Evolutionary conservation across 208 protist species (phyloP).

Genomic region (Trypanosoma vivax): DNA sequence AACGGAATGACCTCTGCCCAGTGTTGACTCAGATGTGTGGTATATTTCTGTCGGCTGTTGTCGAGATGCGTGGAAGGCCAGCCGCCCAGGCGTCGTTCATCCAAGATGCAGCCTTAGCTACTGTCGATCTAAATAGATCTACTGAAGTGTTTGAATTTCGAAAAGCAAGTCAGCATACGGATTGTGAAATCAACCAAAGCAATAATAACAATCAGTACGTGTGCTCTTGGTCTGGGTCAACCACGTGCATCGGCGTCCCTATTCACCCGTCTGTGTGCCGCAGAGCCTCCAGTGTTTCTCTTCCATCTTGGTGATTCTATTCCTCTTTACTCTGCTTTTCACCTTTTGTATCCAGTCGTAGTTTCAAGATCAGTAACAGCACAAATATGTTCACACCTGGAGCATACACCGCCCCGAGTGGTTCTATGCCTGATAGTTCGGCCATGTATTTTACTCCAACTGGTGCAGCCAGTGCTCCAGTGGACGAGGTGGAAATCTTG

Average conservation of each 20-base stretch:
- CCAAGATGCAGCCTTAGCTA: neutral
- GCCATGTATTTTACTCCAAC: neutral
- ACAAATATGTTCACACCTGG: conserved; percentile 8
- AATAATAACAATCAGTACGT: too few species aligned
- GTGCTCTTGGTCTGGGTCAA: too few species aligned
- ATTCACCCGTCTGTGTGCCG: too few species aligned
- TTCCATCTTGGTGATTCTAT: too few species aligned
- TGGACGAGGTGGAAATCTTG: conserved; percentile 90
- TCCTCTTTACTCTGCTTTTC: neutral
- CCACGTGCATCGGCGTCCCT: too few species aligned
- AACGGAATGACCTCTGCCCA: neutral
- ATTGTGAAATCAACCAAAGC: too few species aligned
- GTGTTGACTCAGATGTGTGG: neutral
- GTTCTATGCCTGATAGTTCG: conserved; percentile 8
- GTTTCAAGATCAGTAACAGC: conserved; percentile 4
- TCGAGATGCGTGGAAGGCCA: neutral
- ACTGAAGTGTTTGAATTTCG: too few species aligned
- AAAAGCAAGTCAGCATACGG: too few species aligned
- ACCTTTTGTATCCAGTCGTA: neutral
- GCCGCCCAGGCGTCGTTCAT: neutral
- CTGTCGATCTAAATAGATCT: too few species aligned
- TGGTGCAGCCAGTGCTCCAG: conserved; percentile 1
- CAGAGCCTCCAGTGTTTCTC: too few species aligned
- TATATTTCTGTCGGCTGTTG: neutral
- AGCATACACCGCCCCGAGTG: conserved; percentile 2